phyloP scores from a whole-genome alignment of 352 stramenopile genomes.

The Thraustochytrium striatum region DNA sequence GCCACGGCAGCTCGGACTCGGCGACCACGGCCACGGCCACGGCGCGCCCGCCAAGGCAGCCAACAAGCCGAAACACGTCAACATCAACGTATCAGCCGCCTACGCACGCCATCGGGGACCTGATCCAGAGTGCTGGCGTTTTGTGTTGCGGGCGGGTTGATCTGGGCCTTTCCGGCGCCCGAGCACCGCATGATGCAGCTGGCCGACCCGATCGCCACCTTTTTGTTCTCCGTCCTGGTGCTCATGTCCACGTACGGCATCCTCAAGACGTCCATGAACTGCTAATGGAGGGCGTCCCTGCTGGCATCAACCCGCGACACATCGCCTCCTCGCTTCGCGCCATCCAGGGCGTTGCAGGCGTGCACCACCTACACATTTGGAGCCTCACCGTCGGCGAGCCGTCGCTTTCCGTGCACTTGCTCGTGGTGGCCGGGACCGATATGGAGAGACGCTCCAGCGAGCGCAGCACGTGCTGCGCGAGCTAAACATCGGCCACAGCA shows the following conservation, averaged over 20 bases:
- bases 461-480: constrained; percentile 68
- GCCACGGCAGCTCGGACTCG: constrained; percentile 17
- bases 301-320: constrained; percentile 75
- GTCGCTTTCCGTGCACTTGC: constrained; percentile 85
- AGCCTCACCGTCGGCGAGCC: constrained; percentile 81
- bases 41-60: not conserved
- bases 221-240: constrained; percentile 93
- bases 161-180: constrained; percentile 80
- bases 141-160: constrained; percentile 86
- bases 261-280: constrained; percentile 81
- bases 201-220: constrained; percentile 91
- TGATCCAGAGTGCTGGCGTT: constrained; percentile 93
- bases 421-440: constrained; percentile 61
- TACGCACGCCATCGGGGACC: constrained; percentile 95
- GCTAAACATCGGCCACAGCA: constrained; percentile 76
- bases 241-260: constrained; percentile 85
- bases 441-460: constrained; percentile 60
- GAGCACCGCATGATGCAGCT: constrained; percentile 81
- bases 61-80: constrained; percentile 57
- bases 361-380: constrained; percentile 98
- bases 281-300: constrained; percentile 90
- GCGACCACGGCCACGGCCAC: constrained; percentile 29
- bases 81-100: constrained; percentile 90
- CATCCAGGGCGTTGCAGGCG: constrained; percentile 76
- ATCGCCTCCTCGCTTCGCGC: constrained; percentile 71